phyloP scores from a whole-genome alignment of 495 filamentous ascomycete genomes.

The Talaromyces wortmannii region DNA sequence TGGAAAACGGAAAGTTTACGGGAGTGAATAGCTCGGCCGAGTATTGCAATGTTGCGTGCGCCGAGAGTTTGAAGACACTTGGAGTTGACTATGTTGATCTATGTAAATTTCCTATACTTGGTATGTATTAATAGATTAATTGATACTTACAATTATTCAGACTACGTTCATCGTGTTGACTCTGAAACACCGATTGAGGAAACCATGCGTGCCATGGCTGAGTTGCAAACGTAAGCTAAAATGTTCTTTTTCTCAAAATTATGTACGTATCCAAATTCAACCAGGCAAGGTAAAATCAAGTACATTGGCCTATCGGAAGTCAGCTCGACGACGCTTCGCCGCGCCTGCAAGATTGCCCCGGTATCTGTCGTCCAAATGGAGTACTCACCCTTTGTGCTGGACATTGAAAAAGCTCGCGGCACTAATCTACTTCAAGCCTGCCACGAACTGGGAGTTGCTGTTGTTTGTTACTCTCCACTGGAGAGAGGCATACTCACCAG shows the following conservation, averaged over 20 bases:
- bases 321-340: conserved; percentile 28
- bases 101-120: conserved; percentile 8
- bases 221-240: conserved; percentile 12
- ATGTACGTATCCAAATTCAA: not conserved
- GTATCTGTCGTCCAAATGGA: conserved; percentile 35
- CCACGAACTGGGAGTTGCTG: conserved; percentile 40
- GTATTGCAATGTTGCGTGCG: conserved; percentile 29
- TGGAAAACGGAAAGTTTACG: conserved; percentile 14
- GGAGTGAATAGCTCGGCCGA: conserved; percentile 22
- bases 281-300: conserved; percentile 41
- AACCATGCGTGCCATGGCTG: conserved; percentile 23
- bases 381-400: conserved; percentile 34
- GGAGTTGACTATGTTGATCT: conserved; percentile 35
- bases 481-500: conserved; percentile 42
- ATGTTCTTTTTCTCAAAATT: not conserved
- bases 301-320: conserved; percentile 41
- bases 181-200: conserved; percentile 27
- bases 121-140: not conserved
- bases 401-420: conserved; percentile 27
- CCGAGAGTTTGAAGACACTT: conserved; percentile 23
- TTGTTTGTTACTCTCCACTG: conserved; percentile 40
- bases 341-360: conserved; percentile 25
- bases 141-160: not conserved
- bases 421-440: conserved; percentile 29
- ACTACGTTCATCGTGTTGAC: conserved; percentile 11